A percentile compares a stretch with the other conserved stretches of the same genome.
Conservation (phyloP, 306 rosid genomes). For the Lupinus albus region DNA sequence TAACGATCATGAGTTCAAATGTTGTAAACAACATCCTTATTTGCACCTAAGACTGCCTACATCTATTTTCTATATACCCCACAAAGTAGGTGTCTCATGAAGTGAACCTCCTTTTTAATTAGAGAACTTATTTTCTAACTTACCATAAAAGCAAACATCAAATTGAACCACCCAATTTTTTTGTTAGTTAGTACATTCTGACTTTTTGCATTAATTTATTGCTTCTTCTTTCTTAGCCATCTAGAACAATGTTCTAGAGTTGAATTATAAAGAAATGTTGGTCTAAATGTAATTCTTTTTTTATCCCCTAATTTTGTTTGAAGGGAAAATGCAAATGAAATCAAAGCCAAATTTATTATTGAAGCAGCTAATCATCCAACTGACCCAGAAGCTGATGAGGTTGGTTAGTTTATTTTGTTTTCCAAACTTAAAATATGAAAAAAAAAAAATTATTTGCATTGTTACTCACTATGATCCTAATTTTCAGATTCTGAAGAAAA, state of each 20-base stretch:
- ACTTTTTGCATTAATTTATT: background rate
- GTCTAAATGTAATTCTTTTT: background rate
- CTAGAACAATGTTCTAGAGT: conserved; percentile 19
- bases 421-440: background rate
- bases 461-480: conserved; percentile 20
- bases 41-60: too few relatives aligned
- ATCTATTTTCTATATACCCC: too few relatives aligned
- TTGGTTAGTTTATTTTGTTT: conserved; percentile 49
- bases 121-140: too few relatives aligned
- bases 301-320: conserved; percentile 6
- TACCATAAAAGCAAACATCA: conserved; percentile 8
- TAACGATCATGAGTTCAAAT: too few relatives aligned
- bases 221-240: background rate
- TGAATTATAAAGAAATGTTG: conserved; percentile 7
- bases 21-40: too few relatives aligned
- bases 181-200: background rate
- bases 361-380: conserved; percentile 98
- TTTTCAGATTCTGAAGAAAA: conserved; percentile 73
- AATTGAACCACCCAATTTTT: background rate
- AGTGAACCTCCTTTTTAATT: too few relatives aligned
- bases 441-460: background rate
- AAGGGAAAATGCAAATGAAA: conserved; percentile 84
- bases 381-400: conserved; percentile 98
- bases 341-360: conserved; percentile 77
- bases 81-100: too few relatives aligned